Evolutionary conservation across 331 rosid genomes (phyloP).

Genomic region (Prunus yedoensis): DNA sequence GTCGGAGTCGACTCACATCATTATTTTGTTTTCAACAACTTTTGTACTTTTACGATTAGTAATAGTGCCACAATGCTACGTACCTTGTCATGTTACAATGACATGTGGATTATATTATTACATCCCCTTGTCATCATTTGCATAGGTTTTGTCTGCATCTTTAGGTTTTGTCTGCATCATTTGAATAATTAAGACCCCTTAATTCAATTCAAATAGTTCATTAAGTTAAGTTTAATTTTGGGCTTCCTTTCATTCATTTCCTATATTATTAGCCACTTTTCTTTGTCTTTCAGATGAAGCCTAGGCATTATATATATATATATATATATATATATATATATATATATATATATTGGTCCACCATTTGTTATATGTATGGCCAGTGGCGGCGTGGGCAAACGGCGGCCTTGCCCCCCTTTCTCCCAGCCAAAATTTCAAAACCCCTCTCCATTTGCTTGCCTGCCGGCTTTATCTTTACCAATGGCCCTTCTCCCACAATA

Average conservation of each 20-base stretch:
- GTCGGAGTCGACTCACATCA: not conserved
- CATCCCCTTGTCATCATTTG: slow-evolving; percentile 10
- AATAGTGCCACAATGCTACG: not conserved
- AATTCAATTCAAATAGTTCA: too few relatives aligned
- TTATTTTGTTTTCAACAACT: not conserved
- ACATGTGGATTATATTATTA: not conserved
- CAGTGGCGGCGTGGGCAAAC: slow-evolving; percentile 7
- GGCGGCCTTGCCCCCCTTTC: slow-evolving; percentile 19
- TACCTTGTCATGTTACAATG: slow-evolving; percentile 6
- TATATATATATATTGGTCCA: not conserved
- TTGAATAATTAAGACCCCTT: too few relatives aligned
- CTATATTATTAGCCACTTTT: too few relatives aligned
- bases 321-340: too few relatives aligned
- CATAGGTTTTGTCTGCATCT: slow-evolving; percentile 8
- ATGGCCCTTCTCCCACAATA: not conserved
- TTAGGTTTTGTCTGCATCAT: too few relatives aligned
- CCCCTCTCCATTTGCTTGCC: not conserved
- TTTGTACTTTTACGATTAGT: not conserved
- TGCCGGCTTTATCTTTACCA: not conserved
- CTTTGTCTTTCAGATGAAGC: too few relatives aligned
- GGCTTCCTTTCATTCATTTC: too few relatives aligned
- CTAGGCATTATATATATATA: too few relatives aligned
- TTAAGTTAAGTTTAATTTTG: too few relatives aligned
- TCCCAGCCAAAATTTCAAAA: not conserved
- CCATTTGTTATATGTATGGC: slow-evolving; percentile 11